Conservation (phyloP, 495 filamentous ascomycete genomes). For the Lindgomyces ingoldianus region DNA sequence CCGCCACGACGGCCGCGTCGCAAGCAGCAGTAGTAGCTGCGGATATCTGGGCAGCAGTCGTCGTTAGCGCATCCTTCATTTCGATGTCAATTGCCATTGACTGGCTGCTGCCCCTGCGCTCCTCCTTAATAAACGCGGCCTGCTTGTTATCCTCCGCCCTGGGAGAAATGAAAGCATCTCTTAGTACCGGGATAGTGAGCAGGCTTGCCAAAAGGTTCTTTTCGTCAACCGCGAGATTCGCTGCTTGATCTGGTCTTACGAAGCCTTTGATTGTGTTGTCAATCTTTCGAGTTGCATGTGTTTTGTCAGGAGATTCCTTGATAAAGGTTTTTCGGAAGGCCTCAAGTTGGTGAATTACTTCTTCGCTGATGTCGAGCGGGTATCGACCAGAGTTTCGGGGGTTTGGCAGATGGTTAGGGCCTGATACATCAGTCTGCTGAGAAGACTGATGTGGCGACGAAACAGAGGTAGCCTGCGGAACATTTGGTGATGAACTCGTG, state of each 20-base stretch:
- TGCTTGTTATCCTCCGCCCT: too few relatives aligned
- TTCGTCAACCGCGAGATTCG: not conserved
- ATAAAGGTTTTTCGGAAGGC: slow-evolving; percentile 30
- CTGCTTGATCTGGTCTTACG: not conserved
- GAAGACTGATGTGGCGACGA: not conserved
- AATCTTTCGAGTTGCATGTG: slow-evolving; percentile 4
- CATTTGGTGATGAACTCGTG: slow-evolving; percentile 7
- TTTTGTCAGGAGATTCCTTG: not conserved
- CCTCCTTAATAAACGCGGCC: not conserved
- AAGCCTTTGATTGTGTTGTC: slow-evolving; percentile 30
- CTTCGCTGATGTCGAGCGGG: slow-evolving; percentile 13
- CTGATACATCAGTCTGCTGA: not conserved
- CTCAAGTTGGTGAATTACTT: slow-evolving; percentile 25
- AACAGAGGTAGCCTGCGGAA: not conserved
- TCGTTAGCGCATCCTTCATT: not conserved
- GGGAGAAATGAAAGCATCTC: too few relatives aligned
- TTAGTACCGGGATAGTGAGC: not conserved
- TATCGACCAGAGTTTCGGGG: slow-evolving; percentile 9
- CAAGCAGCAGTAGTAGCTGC: slow-evolving; percentile 27
- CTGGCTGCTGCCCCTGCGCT: not conserved
- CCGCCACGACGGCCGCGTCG: slow-evolving; percentile 14
- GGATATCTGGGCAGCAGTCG: not conserved
- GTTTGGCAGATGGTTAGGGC: not conserved
- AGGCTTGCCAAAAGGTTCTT: slow-evolving; percentile 1
- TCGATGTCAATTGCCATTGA: not conserved